Percentiles rank a stretch among this genome's conserved stretches.
These are phyloP conservation scores for Nannizzia gypsea DNA, from an alignment of 2,329 filamentous ascomycete genomes.

Conservation along the genomic window DNA sequence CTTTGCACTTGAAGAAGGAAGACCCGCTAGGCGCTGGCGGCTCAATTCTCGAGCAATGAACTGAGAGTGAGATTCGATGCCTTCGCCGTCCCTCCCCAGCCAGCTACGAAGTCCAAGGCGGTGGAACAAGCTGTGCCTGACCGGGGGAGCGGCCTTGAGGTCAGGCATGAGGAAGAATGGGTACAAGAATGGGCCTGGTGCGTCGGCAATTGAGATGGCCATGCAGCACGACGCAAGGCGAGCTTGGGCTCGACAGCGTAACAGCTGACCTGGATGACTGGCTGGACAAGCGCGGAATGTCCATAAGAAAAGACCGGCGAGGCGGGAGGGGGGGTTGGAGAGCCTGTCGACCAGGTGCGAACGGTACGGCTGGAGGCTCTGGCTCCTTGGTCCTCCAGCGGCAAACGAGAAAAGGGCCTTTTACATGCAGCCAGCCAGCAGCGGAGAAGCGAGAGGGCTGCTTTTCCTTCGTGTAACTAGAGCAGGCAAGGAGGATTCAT, in stretches of 20 bases:
- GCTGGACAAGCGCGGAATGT: constrained; percentile 23
- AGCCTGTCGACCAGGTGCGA: constrained; percentile 1
- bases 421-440: background rate
- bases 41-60: constrained; percentile 2
- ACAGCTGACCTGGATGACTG: constrained; percentile 25
- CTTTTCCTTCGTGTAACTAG: constrained; percentile 1
- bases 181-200: constrained; percentile 27
- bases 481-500: background rate
- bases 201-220: constrained; percentile 33
- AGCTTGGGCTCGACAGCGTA: constrained; percentile 21
- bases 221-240: constrained; percentile 25
- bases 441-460: background rate
- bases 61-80: constrained; percentile 6
- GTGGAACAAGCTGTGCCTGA: constrained; percentile 37
- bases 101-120: constrained; percentile 32
- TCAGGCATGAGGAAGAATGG: constrained; percentile 26
- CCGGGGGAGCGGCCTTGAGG: constrained; percentile 22
- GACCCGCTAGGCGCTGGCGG: background rate
- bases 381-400: background rate
- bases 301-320: constrained; percentile 22
- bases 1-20: background rate
- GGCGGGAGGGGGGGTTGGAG: background rate
- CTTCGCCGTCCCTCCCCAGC: constrained; percentile 30
- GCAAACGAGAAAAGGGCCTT: background rate
- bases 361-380: background rate